Percentiles rank a stretch among this genome's conserved stretches.
Evolutionary conservation across 164 flowering plant genomes (phyloP).

Genomic region (Pachysandra terminalis): DNA sequence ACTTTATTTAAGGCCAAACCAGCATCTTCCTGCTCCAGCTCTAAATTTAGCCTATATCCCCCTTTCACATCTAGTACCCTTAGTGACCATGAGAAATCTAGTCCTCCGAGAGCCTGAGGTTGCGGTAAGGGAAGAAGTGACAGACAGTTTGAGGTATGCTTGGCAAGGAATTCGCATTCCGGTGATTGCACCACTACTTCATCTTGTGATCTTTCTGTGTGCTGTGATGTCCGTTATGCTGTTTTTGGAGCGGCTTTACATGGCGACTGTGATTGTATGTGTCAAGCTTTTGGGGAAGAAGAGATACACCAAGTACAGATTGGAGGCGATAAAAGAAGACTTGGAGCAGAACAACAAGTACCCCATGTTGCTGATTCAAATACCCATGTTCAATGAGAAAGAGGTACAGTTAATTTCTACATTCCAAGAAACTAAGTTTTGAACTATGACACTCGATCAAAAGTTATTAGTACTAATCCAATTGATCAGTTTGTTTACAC

Average conservation of each 20-base stretch:
- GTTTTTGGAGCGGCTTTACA: constrained; percentile 54
- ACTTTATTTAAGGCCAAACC: constrained; percentile 22
- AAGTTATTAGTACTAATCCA: too few relatives aligned
- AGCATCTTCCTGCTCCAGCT: neutral
- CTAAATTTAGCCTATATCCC: neutral
- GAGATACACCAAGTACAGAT: constrained; percentile 40
- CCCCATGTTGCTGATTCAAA: constrained; percentile 62
- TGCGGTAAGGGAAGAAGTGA: constrained; percentile 17
- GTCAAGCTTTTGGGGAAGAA: constrained; percentile 44
- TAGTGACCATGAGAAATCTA: constrained; percentile 31
- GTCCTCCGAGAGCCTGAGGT: constrained; percentile 19
- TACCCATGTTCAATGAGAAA: constrained; percentile 72
- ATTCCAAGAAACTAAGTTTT: too few relatives aligned
- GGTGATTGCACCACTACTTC: constrained; percentile 34
- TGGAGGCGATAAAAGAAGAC: constrained; percentile 40
- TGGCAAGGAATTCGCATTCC: constrained; percentile 39
- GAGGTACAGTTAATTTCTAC: constrained; percentile 37
- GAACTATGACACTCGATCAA: too few relatives aligned
- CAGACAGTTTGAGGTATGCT: constrained; percentile 20
- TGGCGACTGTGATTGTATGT: constrained; percentile 44
- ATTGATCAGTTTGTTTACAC: too few relatives aligned
- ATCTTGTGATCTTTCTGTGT: constrained; percentile 34
- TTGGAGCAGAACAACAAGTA: constrained; percentile 35
- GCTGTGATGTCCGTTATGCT: constrained; percentile 63
- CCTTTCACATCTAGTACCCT: neutral